These are phyloP conservation scores for Mrakiaceae sp. DNA, from an alignment of 1,284 basidiomycete genomes.

Conservation along the genomic window DNA sequence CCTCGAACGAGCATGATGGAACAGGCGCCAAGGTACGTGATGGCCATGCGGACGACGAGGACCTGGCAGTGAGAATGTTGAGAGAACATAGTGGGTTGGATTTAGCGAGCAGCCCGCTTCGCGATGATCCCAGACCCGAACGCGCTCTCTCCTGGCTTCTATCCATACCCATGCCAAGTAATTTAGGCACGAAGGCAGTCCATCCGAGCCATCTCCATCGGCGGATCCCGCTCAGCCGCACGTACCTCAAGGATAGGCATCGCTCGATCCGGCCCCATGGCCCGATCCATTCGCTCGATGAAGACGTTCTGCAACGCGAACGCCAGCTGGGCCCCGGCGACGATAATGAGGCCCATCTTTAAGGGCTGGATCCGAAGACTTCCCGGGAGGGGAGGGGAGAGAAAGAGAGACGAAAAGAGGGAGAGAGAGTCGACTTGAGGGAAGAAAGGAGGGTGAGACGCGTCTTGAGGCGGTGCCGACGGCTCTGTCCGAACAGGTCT, in stretches of 20 bases:
- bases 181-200: background rate
- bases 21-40: conserved; percentile 5
- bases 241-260: conserved; percentile 8
- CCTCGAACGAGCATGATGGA: background rate
- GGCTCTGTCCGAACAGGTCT: no score
- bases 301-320: conserved; percentile 9
- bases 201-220: background rate
- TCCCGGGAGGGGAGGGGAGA: background rate
- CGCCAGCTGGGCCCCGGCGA: conserved; percentile 5
- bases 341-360: conserved; percentile 8
- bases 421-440: background rate
- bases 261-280: background rate
- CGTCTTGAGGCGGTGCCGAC: no score
- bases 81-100: background rate
- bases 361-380: background rate
- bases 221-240: background rate
- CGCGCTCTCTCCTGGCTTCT: no score
- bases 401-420: background rate
- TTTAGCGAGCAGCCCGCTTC: background rate
- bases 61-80: background rate
- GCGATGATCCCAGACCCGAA: background rate
- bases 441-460: no score
- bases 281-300: conserved; percentile 5
- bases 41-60: conserved; percentile 4
- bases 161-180: background rate